Evolutionary conservation across 306 rosid genomes (phyloP), one percentile per base, ranked within the genome.

Genomic region (Notholithocarpus densiflorus): DNA sequence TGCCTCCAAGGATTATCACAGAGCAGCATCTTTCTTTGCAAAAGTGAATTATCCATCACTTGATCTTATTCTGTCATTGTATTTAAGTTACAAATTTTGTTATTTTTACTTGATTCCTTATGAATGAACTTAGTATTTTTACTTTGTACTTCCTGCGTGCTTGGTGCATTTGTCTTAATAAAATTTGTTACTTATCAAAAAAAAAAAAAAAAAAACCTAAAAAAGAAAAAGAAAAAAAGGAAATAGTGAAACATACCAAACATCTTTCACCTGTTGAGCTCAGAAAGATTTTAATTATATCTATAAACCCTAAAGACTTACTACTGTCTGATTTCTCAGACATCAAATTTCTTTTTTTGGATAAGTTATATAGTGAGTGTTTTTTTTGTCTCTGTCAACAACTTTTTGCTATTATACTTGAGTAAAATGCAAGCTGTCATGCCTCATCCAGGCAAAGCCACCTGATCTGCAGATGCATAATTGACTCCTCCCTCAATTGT

Each of bases 1-100:
- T 85, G 79, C 85, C 59, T 85, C 92, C 19, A 95, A 90, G 87
- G 98, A 95, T 86, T 95, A 86, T 88, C 87, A 85, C 72, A 88
- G 98, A 87, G 98, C 97, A 48, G 90, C 98, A 74, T 95, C 98
- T 68, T 91, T 95, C 90, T 91, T 89, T 87, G 92, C 98, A 77
- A 95, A 95, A 85, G 98, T 92, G 82, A 86, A 29, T 81, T 81
- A 52, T 75, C 82, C 59, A 65, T 78, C 64, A 73, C 80, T 79
- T 14, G 52, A 73, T 81, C 82, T 87, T 57, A 56, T 57, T 75
- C 75, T 81, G 62, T 85, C 70, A 62, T 17, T 62, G 62, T 73
- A 73, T 84, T 64, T 27, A 43, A 68, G 76, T 74, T 80, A 59
- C 24, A 12, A 34, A 21, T 75, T 82, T 62, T 70, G 79, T 68